These are phyloP conservation scores for Lenwebbia sp. DNA, from an alignment of 345 rosid genomes.

Conservation along the genomic window DNA sequence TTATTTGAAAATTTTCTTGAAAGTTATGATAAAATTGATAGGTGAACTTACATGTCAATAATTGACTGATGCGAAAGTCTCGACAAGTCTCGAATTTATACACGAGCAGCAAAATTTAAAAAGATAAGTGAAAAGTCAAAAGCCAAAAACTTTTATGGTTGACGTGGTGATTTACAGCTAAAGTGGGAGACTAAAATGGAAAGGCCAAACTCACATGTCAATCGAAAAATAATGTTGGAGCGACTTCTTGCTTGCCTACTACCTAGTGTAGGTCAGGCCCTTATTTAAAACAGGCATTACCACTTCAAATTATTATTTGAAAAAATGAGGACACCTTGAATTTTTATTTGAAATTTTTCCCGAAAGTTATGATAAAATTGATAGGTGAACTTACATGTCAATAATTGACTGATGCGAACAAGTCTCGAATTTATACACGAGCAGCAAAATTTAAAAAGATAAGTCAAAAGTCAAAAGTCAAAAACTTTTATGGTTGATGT, in stretches of 20 bases:
- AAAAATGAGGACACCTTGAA: too few relatives aligned
- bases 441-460: neutral
- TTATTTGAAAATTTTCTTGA: too few relatives aligned
- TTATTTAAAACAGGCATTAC: too few relatives aligned
- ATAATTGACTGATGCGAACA: neutral
- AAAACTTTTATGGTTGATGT: neutral
- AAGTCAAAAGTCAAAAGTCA: neutral
- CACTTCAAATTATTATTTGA: too few relatives aligned
- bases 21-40: too few relatives aligned
- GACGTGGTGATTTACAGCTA: neutral
- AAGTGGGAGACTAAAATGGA: neutral
- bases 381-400: neutral
- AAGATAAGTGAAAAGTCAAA: neutral
- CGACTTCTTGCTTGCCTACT: too few relatives aligned
- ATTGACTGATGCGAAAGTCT: neutral
- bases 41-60: neutral
- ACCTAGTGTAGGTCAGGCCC: too few relatives aligned
- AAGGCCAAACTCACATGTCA: neutral
- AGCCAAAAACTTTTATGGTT: neutral
- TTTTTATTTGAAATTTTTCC: too few relatives aligned
- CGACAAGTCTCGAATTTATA: neutral
- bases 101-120: neutral
- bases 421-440: neutral
- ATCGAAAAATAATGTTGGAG: neutral
- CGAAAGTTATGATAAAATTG: neutral